phyloP scores from a whole-genome alignment of 2,329 filamentous ascomycete genomes.

The Daldinia eschscholtzii region DNA sequence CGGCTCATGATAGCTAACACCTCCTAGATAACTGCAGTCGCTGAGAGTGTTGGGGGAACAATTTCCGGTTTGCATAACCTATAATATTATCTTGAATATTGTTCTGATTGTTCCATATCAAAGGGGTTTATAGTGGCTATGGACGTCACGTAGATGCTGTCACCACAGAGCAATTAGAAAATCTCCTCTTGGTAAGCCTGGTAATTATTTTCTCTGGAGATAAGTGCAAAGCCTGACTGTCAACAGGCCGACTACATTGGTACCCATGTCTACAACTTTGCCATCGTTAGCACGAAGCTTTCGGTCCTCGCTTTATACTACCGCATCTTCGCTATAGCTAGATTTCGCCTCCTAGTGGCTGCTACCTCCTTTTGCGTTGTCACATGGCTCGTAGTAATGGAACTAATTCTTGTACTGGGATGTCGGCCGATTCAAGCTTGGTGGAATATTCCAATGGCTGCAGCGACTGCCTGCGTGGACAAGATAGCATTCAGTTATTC shows the following conservation, averaged over 20 bases:
- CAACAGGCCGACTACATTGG: slow-evolving; percentile 49
- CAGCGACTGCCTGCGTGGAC: slow-evolving; percentile 42
- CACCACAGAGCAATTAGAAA: slow-evolving; percentile 27
- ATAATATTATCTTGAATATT: neutral
- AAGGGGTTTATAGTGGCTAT: slow-evolving; percentile 46
- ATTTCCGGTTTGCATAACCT: slow-evolving; percentile 40
- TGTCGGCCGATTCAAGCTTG: slow-evolving; percentile 48
- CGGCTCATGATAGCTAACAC: slow-evolving; percentile 4
- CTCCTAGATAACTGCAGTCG: slow-evolving; percentile 40
- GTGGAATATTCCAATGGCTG: slow-evolving; percentile 40
- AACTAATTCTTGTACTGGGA: slow-evolving; percentile 45
- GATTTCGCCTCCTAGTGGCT: slow-evolving; percentile 40
- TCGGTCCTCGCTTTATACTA: slow-evolving; percentile 49
- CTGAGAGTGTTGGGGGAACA: slow-evolving; percentile 45
- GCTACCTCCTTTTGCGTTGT: slow-evolving; percentile 38
- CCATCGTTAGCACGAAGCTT: slow-evolving; percentile 49
- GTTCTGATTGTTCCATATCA: slow-evolving; percentile 22
- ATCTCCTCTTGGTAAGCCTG: slow-evolving; percentile 44
- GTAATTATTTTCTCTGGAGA: neutral
- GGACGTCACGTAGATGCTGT: slow-evolving; percentile 47
- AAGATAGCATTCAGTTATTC: slow-evolving; percentile 48
- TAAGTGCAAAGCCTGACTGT: slow-evolving; percentile 11
- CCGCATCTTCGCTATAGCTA: slow-evolving; percentile 43
- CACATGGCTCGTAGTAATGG: slow-evolving; percentile 47
- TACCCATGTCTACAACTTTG: slow-evolving; percentile 49